Evolutionary conservation across 805 yeast genomes (phyloP).

Genomic region (Suhomyces emberorum): DNA sequence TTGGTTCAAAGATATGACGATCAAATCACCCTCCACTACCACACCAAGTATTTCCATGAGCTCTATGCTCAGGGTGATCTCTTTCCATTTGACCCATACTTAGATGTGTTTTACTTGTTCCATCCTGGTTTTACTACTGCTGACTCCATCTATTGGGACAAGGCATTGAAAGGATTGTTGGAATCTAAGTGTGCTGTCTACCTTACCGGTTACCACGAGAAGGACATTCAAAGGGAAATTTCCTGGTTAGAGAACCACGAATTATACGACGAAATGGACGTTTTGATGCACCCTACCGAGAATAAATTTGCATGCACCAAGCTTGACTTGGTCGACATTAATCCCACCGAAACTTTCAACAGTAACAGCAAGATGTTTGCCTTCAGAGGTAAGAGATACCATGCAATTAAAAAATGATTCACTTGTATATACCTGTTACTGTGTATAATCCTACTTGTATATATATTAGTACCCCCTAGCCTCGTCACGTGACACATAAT

Average conservation of each 20-base stretch:
- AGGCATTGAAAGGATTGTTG: slow-evolving; percentile 78
- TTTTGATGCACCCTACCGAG: slow-evolving; percentile 67
- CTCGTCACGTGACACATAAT: no score
- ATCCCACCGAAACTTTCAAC: slow-evolving; percentile 92
- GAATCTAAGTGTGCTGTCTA: slow-evolving; percentile 93
- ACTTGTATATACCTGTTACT: no score
- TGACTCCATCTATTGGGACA: slow-evolving; percentile 79
- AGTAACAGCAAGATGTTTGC: slow-evolving; percentile 88
- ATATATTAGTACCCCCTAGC: no score
- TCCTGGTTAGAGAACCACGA: slow-evolving; percentile 66
- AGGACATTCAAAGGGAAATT: slow-evolving; percentile 68
- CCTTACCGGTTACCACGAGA: slow-evolving; percentile 83
- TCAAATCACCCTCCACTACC: slow-evolving; percentile 70
- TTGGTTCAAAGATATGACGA: slow-evolving; percentile 70
- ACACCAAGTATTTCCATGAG: slow-evolving; percentile 89
- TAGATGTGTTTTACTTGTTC: slow-evolving; percentile 88
- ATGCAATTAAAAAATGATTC: slow-evolving; percentile 55
- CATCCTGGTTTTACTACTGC: slow-evolving; percentile 92
- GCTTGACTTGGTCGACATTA: slow-evolving; percentile 89
- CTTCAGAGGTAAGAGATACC: slow-evolving; percentile 94
- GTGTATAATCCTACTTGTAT: slow-evolving; percentile 6
- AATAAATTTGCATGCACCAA: slow-evolving; percentile 83
- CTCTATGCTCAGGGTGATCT: slow-evolving; percentile 90
- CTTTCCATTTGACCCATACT: slow-evolving; percentile 96
- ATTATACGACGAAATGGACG: slow-evolving; percentile 66